Percentiles rank a stretch among this genome's conserved stretches.
These are phyloP conservation scores for Scheffersomyces lignicola DNA, from an alignment of 1,139 yeast genomes.

Conservation along the genomic window DNA sequence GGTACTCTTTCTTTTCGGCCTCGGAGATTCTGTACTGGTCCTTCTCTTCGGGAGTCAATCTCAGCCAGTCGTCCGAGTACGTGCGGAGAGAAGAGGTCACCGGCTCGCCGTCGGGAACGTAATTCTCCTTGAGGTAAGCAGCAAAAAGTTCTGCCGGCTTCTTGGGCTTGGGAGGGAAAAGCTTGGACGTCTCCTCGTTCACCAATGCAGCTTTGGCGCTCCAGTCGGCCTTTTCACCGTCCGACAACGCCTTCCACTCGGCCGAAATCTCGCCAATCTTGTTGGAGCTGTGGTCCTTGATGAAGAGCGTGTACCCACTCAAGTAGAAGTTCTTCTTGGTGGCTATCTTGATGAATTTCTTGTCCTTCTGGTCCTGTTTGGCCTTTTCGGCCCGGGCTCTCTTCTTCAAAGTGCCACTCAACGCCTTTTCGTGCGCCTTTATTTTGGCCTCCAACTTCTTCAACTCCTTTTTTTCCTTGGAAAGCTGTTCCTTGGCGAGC, in stretches of 20 bases:
- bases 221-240: constrained; percentile 26
- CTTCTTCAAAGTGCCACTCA: constrained; percentile 10
- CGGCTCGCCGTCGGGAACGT: constrained; percentile 20
- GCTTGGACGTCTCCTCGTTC: constrained; percentile 25
- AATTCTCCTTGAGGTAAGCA: constrained; percentile 30
- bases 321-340: constrained; percentile 6
- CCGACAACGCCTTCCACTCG: constrained; percentile 15
- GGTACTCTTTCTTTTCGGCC: constrained; percentile 20
- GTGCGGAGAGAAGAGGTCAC: constrained; percentile 27
- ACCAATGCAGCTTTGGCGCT: constrained; percentile 24
- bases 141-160: constrained; percentile 33
- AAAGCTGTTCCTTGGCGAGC: constrained; percentile 15
- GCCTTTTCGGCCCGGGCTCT: constrained; percentile 16
- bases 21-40: constrained; percentile 22
- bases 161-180: constrained; percentile 37
- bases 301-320: constrained; percentile 5
- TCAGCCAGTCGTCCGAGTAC: constrained; percentile 31
- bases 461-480: constrained; percentile 25
- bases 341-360: constrained; percentile 14
- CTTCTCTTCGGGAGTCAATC: constrained; percentile 30
- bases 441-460: constrained; percentile 20
- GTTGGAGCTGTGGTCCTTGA: constrained; percentile 18
- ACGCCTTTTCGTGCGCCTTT: constrained; percentile 17
- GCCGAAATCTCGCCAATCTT: constrained; percentile 2
- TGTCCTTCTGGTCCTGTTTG: constrained; percentile 9